Base-by-base conservation (phyloP, 2,329 filamentous ascomycete genomes). In the Aspergillus niger region DNA sequence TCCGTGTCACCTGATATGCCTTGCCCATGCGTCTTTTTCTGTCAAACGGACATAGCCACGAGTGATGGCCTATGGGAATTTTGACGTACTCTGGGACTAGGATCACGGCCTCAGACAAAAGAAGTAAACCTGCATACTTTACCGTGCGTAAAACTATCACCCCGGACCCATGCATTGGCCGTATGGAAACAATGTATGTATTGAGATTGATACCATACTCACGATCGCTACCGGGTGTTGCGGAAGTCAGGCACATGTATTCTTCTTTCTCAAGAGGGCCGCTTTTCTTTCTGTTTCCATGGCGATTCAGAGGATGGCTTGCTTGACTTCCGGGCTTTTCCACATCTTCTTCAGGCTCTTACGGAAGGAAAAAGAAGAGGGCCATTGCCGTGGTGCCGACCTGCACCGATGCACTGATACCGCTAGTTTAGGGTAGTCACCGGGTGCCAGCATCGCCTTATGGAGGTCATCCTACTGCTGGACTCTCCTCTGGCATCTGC, bases 401-500 rank as follows among this genome's bases (percentile, higher is more conserved):
- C 41, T 44, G 41, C 41, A 44, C 22, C 17, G 17, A 22, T 32
- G 44, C 44, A 49, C 26, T 49, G 47, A 30, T 49, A 50, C 47
- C 47, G 47, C 47, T 50, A 50, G 47, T 50, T 50, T 50, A 50
- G 47, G 47, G 8, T 26, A 28, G 47, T 30, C 26, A 50, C 47
- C 47, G 26, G 44, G 47, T 50, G 47, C 47, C n/a, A 50, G 47
- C 26, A 50, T 17, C 32, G 15, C 26, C 47, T 30, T 50, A 30
- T n/a, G 47, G 47, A 44, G n/a, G 47, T 17, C 24, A 28, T 6
- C 15, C 44, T 17, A 20, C 15, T 15, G 30, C 41, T 44, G 26
- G 39, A 32, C 39, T 58, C 32, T 36, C 13, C 32, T 60, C 47
- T 39, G 51, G 58, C 59, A 26, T 50, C 64, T 70, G 69, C 65